These are phyloP conservation scores for Fusarium sp. DNA, from an alignment of 2,329 filamentous ascomycete species.

Conservation along the genomic window DNA sequence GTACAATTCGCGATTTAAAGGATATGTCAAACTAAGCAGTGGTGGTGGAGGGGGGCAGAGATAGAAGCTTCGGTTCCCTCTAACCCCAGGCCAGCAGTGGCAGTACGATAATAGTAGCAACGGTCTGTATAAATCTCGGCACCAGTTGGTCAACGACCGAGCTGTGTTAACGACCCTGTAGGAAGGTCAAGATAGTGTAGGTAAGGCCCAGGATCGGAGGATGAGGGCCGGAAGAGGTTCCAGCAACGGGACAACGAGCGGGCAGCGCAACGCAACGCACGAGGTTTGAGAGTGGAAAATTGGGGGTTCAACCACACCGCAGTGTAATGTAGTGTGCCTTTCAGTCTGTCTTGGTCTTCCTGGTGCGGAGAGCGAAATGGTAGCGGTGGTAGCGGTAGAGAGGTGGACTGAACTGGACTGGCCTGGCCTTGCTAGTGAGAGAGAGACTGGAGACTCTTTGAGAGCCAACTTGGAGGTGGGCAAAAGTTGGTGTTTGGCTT, in stretches of 20 bases:
- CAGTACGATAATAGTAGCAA: constrained; percentile 26
- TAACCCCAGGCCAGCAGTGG: constrained; percentile 29
- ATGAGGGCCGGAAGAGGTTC: constrained; percentile 35
- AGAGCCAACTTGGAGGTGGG: constrained; percentile 40
- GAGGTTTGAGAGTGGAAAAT: constrained; percentile 39
- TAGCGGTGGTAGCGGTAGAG: constrained; percentile 42
- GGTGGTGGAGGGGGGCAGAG: constrained; percentile 27
- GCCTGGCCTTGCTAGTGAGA: constrained; percentile 31
- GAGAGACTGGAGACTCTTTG: constrained; percentile 36
- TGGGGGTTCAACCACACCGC: constrained; percentile 39
- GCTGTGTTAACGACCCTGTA: constrained; percentile 30
- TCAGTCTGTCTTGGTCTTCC: constrained; percentile 23
- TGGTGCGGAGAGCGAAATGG: constrained; percentile 43
- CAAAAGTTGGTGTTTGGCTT: constrained; percentile 41
- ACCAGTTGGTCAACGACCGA: constrained; percentile 23
- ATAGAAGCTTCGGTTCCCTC: constrained; percentile 33
- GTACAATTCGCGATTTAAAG: constrained; percentile 24
- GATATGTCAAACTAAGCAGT: constrained; percentile 30
- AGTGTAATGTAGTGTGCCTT: constrained; percentile 34
- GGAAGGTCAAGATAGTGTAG: constrained; percentile 29
- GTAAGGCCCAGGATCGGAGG: constrained; percentile 29
- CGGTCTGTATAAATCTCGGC: constrained; percentile 13
- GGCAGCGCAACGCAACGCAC: constrained; percentile 36
- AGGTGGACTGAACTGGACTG: constrained; percentile 34
- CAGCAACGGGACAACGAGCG: constrained; percentile 38